Evolutionary conservation across 257 asterid genomes (phyloP).

Genomic region (Anisodus tanguticus): DNA sequence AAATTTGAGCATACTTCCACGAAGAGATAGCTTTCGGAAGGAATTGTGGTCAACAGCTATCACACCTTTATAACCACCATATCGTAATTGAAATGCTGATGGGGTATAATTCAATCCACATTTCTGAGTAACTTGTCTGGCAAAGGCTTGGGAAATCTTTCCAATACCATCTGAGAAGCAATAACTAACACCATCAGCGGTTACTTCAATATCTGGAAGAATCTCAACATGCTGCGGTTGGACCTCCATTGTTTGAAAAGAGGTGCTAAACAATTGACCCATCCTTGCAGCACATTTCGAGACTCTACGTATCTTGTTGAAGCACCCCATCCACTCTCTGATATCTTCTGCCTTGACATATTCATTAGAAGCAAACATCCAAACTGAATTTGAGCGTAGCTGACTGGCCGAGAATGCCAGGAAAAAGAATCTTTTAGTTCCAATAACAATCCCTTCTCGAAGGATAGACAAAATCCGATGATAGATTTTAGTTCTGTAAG

Average conservation of each 20-base stretch:
- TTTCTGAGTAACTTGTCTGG: slow-evolving; percentile 58
- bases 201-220: slow-evolving; percentile 74
- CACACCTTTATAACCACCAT: slow-evolving; percentile 97
- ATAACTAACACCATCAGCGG: slow-evolving; percentile 65
- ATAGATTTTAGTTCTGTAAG: slow-evolving; percentile 63
- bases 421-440: slow-evolving; percentile 71
- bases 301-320: slow-evolving; percentile 70
- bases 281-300: slow-evolving; percentile 95
- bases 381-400: slow-evolving; percentile 78
- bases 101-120: slow-evolving; percentile 67
- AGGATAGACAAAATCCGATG: slow-evolving; percentile 68
- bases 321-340: slow-evolving; percentile 96
- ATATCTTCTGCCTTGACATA: slow-evolving; percentile 66
- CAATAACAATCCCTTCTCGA: slow-evolving; percentile 72
- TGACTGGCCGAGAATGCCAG: slow-evolving; percentile 96
- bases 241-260: slow-evolving; percentile 69
- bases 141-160: slow-evolving; percentile 68
- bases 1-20: slow-evolving; percentile 83
- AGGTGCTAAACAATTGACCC: slow-evolving; percentile 94
- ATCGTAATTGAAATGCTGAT: slow-evolving; percentile 91
- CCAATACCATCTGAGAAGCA: slow-evolving; percentile 98
- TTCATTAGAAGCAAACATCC: slow-evolving; percentile 98
- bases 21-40: slow-evolving; percentile 67
- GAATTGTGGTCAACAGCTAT: slow-evolving; percentile 67
- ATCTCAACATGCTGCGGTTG: slow-evolving; percentile 53